Evolutionary conservation across 352 stramenopile species (phyloP), one percentile per base, ranked within the genome.

Genomic region (Pythium rishiriense): DNA sequence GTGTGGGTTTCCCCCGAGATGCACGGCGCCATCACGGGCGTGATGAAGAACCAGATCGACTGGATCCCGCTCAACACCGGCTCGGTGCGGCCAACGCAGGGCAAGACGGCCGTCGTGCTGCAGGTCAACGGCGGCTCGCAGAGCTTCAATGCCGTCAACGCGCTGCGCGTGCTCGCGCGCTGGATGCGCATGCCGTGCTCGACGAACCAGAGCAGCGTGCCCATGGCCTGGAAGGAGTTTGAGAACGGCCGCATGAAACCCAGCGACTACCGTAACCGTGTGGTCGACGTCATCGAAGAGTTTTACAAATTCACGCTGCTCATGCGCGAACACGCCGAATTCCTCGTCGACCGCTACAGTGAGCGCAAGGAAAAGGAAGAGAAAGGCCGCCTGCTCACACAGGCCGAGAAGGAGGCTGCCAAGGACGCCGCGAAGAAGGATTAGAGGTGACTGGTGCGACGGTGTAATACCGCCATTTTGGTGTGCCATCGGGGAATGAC

Each of bases 1-100:
- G 71, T 87, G 37, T 88, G 76, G 76, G 65, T 82, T 33, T 82
- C 69, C 43, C 81, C 81, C 17, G 81, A 90, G 72, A 85, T 87
- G 81, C 76, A 86, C 62, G 81, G 81, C 35, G 73, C 68, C 24
- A 79, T 88, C 51, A 91, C 79, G 25, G 79, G 76, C 41, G 68
- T 73, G 12, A 87, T 91, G 59, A 91, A 91, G 64, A 91, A 89
- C 71, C 79, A 88, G 69, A 88, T 86, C 54, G 81, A 90, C 72
- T 88, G 78, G 78, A 71, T 81, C 48, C 74, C 74, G 17, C 70
- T 91, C 15, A 88, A 83, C 61, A 84, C 73, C 42, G 81, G 81
- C 54, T 82, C 73, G 1, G 71, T 89, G 33, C 70, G 80, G 15
- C 78, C 78, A n/a, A 86, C 80, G 31, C 80, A 87, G 64, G 75